phyloP scores from a whole-genome alignment of 176 grass and related monocot genomes.

The Oryza glumipatula region DNA sequence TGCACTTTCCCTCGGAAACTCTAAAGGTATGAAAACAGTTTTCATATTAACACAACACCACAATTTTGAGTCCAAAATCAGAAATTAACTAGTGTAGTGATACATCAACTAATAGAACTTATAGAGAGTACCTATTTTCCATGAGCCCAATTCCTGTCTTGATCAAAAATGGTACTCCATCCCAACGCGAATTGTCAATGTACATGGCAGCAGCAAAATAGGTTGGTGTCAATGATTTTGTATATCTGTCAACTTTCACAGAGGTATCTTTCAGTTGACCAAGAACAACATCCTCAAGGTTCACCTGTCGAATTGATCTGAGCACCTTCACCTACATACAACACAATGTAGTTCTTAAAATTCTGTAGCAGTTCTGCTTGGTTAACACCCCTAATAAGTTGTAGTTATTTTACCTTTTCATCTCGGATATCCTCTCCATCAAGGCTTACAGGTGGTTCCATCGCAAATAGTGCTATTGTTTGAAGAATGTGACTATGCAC shows the following conservation, averaged over 20 bases:
- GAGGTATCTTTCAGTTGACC: constrained; percentile 83
- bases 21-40: background rate
- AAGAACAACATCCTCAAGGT: constrained; percentile 82
- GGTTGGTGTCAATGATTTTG: constrained; percentile 81
- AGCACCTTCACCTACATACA: constrained; percentile 83
- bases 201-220: constrained; percentile 90
- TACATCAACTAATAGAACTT: constrained; percentile 1
- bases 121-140: constrained; percentile 64
- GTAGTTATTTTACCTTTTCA: constrained; percentile 72
- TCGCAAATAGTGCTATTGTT: constrained; percentile 87
- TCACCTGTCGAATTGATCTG: constrained; percentile 79
- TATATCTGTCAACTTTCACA: constrained; percentile 59
- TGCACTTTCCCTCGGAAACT: constrained; percentile 13
- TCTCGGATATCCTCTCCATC: constrained; percentile 94
- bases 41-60: background rate
- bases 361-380: background rate
- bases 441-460: constrained; percentile 92
- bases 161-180: constrained; percentile 92
- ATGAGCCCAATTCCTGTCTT: constrained; percentile 93
- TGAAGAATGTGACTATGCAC: constrained; percentile 95
- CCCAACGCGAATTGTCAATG: constrained; percentile 98
- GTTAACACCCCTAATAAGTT: background rate
- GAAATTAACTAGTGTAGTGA: background rate
- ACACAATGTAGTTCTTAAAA: constrained; percentile 2
- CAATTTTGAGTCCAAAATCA: background rate